These are phyloP conservation scores for Phytophthora europaea DNA, from an alignment of 352 stramenopile species.

Conservation along the genomic window DNA sequence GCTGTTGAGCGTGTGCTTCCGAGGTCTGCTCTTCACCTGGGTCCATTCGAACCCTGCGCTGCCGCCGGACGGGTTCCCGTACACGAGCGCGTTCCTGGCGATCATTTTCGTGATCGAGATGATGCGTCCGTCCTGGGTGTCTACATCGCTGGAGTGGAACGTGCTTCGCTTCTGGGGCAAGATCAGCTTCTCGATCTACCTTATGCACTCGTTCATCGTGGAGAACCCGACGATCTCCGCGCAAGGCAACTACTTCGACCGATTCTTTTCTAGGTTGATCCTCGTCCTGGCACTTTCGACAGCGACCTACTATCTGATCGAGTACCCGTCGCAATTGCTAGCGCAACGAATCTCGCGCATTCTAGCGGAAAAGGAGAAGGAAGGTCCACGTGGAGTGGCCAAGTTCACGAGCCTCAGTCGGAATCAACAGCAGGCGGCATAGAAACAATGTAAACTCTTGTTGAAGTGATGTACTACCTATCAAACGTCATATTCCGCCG, in stretches of 20 bases:
- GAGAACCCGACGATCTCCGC: slow-evolving; percentile 20
- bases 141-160: slow-evolving; percentile 32
- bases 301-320: slow-evolving; percentile 48
- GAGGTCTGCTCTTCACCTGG: slow-evolving; percentile 36
- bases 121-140: slow-evolving; percentile 32
- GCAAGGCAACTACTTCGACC: slow-evolving; percentile 40
- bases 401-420: slow-evolving; percentile 11
- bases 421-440: slow-evolving; percentile 2
- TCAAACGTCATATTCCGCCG: background rate
- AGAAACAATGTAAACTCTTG: background rate
- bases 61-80: slow-evolving; percentile 26
- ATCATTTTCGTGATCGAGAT: slow-evolving; percentile 37
- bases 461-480: background rate
- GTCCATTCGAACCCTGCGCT: slow-evolving; percentile 29
- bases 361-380: slow-evolving; percentile 23
- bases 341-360: slow-evolving; percentile 31
- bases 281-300: slow-evolving; percentile 42
- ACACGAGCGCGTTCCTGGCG: slow-evolving; percentile 30
- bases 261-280: slow-evolving; percentile 42
- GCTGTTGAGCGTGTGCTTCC: slow-evolving; percentile 41
- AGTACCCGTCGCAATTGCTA: slow-evolving; percentile 55
- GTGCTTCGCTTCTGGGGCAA: slow-evolving; percentile 37
- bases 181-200: slow-evolving; percentile 40
- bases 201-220: slow-evolving; percentile 36
- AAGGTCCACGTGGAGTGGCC: background rate